Percentiles rank a stretch among this genome's conserved stretches.
phyloP scores from a whole-genome alignment of 768 basidiomycete genomes.

The Lepiota venenata region DNA sequence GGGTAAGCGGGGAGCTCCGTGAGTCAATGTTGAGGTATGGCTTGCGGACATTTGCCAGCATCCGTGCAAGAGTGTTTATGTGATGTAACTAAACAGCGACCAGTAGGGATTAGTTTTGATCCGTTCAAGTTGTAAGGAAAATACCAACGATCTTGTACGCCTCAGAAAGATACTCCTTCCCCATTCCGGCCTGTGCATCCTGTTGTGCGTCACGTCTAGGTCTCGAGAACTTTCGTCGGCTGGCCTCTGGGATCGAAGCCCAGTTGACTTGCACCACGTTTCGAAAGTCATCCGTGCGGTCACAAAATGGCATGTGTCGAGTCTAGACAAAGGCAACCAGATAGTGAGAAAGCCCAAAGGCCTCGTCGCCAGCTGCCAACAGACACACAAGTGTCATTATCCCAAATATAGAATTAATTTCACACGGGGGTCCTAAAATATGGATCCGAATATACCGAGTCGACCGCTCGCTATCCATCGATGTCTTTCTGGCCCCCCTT shows the following conservation, averaged over 20 bases:
- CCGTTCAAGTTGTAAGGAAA: neutral
- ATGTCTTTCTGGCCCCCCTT: neutral
- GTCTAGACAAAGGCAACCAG: neutral
- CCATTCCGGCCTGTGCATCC: conserved; percentile 38
- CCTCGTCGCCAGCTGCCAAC: neutral
- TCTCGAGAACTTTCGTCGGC: conserved; percentile 42
- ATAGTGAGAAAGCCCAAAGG: neutral
- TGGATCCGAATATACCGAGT: neutral
- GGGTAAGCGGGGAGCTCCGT: conserved; percentile 45
- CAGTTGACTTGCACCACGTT: conserved; percentile 47
- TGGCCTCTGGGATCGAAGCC: conserved; percentile 36
- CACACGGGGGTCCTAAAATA: neutral
- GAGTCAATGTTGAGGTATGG: conserved; percentile 85
- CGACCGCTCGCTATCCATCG: neutral
- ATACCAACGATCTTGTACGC: conserved; percentile 63
- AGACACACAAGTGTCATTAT: neutral
- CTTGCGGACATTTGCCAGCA: conserved; percentile 74
- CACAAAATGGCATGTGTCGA: conserved; percentile 47
- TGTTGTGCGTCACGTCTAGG: conserved; percentile 28
- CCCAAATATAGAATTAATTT: neutral
- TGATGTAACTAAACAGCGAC: conserved; percentile 58
- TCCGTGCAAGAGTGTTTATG: conserved; percentile 62
- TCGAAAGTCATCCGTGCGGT: conserved; percentile 65
- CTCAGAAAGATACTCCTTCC: conserved; percentile 70
- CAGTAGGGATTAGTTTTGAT: neutral